Conservation (phyloP, 2,329 filamentous ascomycete genomes). For the Venturia carpophila region DNA sequence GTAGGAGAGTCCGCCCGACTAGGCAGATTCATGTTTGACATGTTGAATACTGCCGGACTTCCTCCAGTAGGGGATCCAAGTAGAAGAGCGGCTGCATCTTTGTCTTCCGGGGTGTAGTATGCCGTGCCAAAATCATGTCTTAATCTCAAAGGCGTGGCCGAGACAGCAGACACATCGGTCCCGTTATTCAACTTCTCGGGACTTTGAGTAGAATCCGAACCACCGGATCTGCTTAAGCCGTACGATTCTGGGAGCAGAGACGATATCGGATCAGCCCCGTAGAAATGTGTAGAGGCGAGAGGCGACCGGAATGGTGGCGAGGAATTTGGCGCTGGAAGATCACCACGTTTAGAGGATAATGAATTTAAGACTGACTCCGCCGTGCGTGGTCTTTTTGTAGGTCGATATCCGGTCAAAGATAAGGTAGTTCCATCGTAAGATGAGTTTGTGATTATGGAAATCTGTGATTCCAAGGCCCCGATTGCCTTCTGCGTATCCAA, state of each 20-base stretch:
- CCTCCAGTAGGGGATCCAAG: background rate
- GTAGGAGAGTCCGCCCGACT: background rate
- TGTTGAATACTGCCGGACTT: background rate
- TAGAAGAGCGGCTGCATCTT: background rate
- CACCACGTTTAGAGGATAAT: background rate
- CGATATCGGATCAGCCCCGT: background rate
- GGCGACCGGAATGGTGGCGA: background rate
- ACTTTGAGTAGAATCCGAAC: background rate
- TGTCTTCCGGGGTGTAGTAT: background rate
- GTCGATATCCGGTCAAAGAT: background rate
- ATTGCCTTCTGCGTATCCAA: conserved; percentile 6
- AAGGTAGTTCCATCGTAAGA: conserved; percentile 6
- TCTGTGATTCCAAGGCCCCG: background rate
- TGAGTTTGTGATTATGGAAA: conserved; percentile 1
- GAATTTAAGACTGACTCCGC: background rate
- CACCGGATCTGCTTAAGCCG: conserved; percentile 5
- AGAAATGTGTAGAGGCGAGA: background rate
- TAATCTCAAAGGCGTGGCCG: background rate
- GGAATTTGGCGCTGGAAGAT: background rate
- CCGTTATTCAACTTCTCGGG: background rate
- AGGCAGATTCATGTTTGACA: background rate
- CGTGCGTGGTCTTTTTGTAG: background rate
- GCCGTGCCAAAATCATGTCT: background rate
- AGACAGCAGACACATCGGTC: background rate
- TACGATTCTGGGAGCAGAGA: conserved; percentile 11